Evolutionary conservation across 768 basidiomycete genomes (phyloP).

Genomic region (Austroboletus festivus): DNA sequence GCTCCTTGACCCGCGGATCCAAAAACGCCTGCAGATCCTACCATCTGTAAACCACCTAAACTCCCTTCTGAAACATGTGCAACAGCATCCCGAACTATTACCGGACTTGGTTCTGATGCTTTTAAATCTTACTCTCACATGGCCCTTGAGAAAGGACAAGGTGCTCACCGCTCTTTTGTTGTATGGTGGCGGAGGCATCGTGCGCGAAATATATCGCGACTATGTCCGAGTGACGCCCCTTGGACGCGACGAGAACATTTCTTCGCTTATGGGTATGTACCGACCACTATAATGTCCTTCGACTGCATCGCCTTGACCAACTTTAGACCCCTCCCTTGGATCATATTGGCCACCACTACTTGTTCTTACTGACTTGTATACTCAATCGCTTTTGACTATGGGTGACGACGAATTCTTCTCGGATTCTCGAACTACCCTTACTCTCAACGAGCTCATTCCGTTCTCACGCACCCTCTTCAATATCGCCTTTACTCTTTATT

Average conservation of each 20-base stretch:
- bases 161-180: slow-evolving; percentile 54
- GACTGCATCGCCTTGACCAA: slow-evolving; percentile 5
- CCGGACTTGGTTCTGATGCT: slow-evolving; percentile 55
- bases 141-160: slow-evolving; percentile 55
- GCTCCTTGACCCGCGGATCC: slow-evolving; percentile 54
- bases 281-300: neutral
- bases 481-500: slow-evolving; percentile 78
- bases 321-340: slow-evolving; percentile 43
- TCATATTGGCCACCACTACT: slow-evolving; percentile 66
- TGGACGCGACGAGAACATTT: slow-evolving; percentile 51
- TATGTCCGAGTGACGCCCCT: slow-evolving; percentile 60
- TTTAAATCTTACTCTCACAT: slow-evolving; percentile 54
- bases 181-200: slow-evolving; percentile 56
- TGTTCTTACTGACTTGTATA: slow-evolving; percentile 77
- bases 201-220: slow-evolving; percentile 72
- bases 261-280: slow-evolving; percentile 39
- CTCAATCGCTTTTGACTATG: slow-evolving; percentile 83
- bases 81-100: slow-evolving; percentile 38
- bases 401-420: slow-evolving; percentile 97
- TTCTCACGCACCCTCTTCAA: slow-evolving; percentile 81
- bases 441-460: slow-evolving; percentile 72
- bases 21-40: slow-evolving; percentile 60
- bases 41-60: slow-evolving; percentile 51
- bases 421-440: slow-evolving; percentile 65
- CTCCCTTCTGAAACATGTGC: slow-evolving; percentile 46